phyloP scores from a whole-genome alignment of 2,329 filamentous ascomycete species.

The Penicillium digitatum region DNA sequence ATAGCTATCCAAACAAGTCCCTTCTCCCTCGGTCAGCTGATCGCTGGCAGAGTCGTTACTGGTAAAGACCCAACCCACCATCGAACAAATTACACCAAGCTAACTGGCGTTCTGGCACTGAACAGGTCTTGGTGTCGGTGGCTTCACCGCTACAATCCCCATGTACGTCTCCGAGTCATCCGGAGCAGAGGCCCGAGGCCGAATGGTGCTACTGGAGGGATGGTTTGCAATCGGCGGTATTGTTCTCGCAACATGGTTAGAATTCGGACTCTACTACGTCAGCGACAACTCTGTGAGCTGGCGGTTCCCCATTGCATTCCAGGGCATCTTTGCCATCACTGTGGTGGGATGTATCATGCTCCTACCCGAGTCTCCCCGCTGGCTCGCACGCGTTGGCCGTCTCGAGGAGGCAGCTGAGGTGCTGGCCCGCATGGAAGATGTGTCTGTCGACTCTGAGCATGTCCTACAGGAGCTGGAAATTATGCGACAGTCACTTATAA shows the following conservation, averaged over 20 bases:
- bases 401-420: constrained; percentile 46
- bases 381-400: constrained; percentile 50
- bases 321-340: constrained; percentile 36
- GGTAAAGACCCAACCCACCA: not conserved
- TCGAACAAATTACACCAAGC: not conserved
- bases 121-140: constrained; percentile 22
- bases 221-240: constrained; percentile 21
- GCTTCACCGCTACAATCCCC: constrained; percentile 25
- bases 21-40: constrained; percentile 5
- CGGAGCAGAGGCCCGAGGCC: constrained; percentile 13
- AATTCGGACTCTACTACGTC: constrained; percentile 41
- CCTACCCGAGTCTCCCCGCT: constrained; percentile 52
- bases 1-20: constrained; percentile 18
- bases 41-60: constrained; percentile 16
- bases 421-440: constrained; percentile 44
- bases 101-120: not conserved
- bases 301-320: constrained; percentile 31
- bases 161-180: constrained; percentile 24
- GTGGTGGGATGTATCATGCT: constrained; percentile 21
- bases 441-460: constrained; percentile 50
- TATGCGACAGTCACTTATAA: constrained; percentile 47
- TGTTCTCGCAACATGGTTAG: constrained; percentile 37
- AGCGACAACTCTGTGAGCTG: constrained; percentile 28
- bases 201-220: constrained; percentile 19
- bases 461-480: constrained; percentile 21